Conservation (phyloP, 768 basidiomycete genomes). For the Lentinula boryana region DNA sequence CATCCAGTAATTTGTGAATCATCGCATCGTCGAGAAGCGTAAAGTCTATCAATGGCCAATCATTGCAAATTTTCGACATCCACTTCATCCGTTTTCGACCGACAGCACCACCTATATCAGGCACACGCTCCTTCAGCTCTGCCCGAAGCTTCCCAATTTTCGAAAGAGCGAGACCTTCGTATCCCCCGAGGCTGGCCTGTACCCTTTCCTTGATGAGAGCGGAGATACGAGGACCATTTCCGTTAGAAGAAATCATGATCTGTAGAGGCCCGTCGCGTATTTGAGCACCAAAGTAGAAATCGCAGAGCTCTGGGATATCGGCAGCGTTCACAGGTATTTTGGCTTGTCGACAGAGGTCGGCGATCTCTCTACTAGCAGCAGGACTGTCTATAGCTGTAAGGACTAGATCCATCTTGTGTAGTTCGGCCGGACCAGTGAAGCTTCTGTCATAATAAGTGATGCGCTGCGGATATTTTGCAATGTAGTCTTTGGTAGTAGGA, state of each 20-base stretch:
- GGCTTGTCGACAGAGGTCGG: conserved; percentile 54
- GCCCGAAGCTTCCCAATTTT: conserved; percentile 71
- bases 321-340: conserved; percentile 92
- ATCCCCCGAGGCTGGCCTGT: conserved; percentile 59
- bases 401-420: conserved; percentile 75
- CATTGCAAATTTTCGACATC: conserved; percentile 85
- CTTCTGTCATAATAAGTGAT: conserved; percentile 69
- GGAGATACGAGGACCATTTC: conserved; percentile 87
- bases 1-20: conserved; percentile 64
- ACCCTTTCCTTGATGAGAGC: conserved; percentile 72
- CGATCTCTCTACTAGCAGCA: conserved; percentile 66
- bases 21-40: conserved; percentile 57
- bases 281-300: conserved; percentile 97
- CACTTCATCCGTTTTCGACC: conserved; percentile 84
- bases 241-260: conserved; percentile 94
- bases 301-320: conserved; percentile 92
- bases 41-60: conserved; percentile 83
- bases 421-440: conserved; percentile 61
- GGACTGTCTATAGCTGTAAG: conserved; percentile 91
- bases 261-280: conserved; percentile 88
- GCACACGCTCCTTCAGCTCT: conserved; percentile 71
- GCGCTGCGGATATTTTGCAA: conserved; percentile 40
- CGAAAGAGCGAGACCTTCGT: conserved; percentile 72
- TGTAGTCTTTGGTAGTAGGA: conserved; percentile 46
- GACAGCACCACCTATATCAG: conserved; percentile 73